Evolutionary conservation across 768 basidiomycete species (phyloP).

Genomic region (Peribolospora baueri): DNA sequence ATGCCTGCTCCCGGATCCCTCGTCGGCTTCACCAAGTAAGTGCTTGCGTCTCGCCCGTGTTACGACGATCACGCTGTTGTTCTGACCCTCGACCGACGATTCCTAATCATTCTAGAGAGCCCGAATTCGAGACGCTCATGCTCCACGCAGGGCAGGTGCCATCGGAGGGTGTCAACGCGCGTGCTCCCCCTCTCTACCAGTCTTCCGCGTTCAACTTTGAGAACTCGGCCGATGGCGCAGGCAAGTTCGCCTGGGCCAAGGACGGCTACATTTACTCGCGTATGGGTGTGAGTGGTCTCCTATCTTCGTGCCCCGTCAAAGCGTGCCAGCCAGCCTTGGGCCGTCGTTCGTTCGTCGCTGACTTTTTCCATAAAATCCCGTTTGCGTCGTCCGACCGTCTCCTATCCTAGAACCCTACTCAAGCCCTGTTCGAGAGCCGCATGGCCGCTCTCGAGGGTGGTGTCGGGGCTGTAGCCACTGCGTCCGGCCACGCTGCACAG

Average conservation of each 20-base stretch:
- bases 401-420: conserved; percentile 13
- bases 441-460: conserved; percentile 56
- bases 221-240: conserved; percentile 34
- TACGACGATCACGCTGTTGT: too few species aligned
- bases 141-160: conserved; percentile 37
- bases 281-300: background rate
- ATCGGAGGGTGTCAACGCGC: conserved; percentile 18
- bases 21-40: too few species aligned
- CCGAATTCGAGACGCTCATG: conserved; percentile 44
- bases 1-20: too few species aligned
- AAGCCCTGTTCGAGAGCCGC: conserved; percentile 47
- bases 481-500: conserved; percentile 48
- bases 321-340: background rate
- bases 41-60: too few species aligned
- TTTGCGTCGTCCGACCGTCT: conserved; percentile 10
- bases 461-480: conserved; percentile 40
- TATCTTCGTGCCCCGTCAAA: background rate
- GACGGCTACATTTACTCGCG: background rate
- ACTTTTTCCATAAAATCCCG: too few species aligned
- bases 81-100: too few species aligned
- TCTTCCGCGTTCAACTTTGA: background rate
- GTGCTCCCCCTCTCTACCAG: conserved; percentile 45
- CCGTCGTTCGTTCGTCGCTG: too few species aligned
- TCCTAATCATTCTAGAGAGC: too few species aligned
- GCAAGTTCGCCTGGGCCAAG: conserved; percentile 35